Conservation (phyloP, 805 yeast species). For the Metschnikowia gelsemii region DNA sequence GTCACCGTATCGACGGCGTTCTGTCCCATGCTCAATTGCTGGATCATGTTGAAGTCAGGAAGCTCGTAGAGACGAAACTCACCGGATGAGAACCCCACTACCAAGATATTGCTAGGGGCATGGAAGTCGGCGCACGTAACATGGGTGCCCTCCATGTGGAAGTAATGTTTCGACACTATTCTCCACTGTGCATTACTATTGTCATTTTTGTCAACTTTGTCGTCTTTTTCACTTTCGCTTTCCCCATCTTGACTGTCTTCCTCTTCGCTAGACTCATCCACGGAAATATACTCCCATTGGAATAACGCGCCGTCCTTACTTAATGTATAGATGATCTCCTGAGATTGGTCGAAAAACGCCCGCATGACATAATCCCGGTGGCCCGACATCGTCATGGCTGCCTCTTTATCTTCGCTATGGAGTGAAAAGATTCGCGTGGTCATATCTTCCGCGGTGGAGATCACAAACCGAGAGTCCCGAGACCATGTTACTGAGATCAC, state of each 20-base stretch:
- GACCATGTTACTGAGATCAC: slow-evolving; percentile 84
- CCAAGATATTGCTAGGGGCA: slow-evolving; percentile 62
- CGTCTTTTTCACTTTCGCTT: slow-evolving; percentile 1
- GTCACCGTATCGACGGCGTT: slow-evolving; percentile 80
- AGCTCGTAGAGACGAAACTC: slow-evolving; percentile 88
- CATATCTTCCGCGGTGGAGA: slow-evolving; percentile 86
- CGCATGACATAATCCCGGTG: slow-evolving; percentile 85
- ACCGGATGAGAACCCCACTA: slow-evolving; percentile 87
- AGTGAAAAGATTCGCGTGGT: slow-evolving; percentile 84
- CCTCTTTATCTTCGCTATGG: slow-evolving; percentile 60
- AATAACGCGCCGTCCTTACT: slow-evolving; percentile 94
- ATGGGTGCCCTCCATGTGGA: slow-evolving; percentile 60
- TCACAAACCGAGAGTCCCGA: slow-evolving; percentile 79
- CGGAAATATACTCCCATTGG: slow-evolving; percentile 79
- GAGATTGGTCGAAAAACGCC: slow-evolving; percentile 85
- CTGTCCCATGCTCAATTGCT: slow-evolving; percentile 89
- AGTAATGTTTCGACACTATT: slow-evolving; percentile 73
- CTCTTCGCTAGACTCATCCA: slow-evolving; percentile 38
- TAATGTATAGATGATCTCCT: slow-evolving; percentile 86
- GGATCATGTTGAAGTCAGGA: slow-evolving; percentile 75
- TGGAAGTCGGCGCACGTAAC: slow-evolving; percentile 86
- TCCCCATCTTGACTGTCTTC: slow-evolving; percentile 31
- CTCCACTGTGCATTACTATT: slow-evolving; percentile 58
- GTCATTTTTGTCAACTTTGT: too few species aligned
- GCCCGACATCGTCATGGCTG: slow-evolving; percentile 85